Evolutionary conservation across 1,284 basidiomycete species (phyloP), one percentile per base, ranked within the genome.

Genomic region (Tilletia caries): DNA sequence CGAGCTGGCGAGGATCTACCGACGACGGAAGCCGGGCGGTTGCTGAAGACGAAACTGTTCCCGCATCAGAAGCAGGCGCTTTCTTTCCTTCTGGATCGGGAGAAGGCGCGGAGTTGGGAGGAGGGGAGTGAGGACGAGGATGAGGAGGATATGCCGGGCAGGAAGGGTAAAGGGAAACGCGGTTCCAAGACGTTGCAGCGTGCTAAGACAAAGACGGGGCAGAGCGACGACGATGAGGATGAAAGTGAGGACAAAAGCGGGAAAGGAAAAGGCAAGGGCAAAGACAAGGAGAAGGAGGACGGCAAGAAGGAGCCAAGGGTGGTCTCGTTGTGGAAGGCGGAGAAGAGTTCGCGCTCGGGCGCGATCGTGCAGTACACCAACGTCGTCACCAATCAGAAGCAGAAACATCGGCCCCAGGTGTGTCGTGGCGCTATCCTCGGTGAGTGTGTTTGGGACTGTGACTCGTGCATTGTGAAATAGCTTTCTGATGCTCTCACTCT

Each of bases 21-120:
- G 18, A 92, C 95, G 83, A 92, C 91, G 18, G 90, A 94, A 82
- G 73, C 79, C 0, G 86, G 91, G 91, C 83, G 80, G 88, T 89
- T 93, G 79, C 89, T 98, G 72, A 90, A 89, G 43, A 96, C 96
- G n/a, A 87, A 85, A 58, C 86, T 99, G 8, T 98, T 98, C 84
- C 92, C 94, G 20, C 96, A 99, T 86, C 96, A 99, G 85, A 95
- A 95, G 85, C 95, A 96, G 84, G 96, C 95, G 27, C 87, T 99
- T 27, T 93, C 95, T 0, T 99, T 99, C 84, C 86, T 99, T 64
- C 87, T 98, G n/a, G 92, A 95, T 78, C 89, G 95, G 48, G 96
- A 99, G 84, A 71, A 69, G 64, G 73, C 73, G 65, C 73, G 77
- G 13, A 52, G 64, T 3, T 67, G 72, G 12, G 74, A 75, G 13